Conservation (phyloP, 1,284 basidiomycete genomes). For the Hemileia vastatrix region DNA sequence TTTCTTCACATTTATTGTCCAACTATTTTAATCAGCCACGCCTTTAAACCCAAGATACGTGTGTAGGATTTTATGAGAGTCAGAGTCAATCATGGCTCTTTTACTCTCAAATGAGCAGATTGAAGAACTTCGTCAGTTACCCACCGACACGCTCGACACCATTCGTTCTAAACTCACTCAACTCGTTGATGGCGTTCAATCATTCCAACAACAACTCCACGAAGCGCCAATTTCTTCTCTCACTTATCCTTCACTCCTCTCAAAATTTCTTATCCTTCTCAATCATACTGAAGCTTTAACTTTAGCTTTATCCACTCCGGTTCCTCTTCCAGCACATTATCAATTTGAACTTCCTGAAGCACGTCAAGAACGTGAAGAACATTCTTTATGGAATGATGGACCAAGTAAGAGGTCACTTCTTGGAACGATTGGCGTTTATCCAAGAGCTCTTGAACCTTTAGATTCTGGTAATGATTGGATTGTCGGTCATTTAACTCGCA, state of each 20-base stretch:
- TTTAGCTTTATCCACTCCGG: slow-evolving; percentile 11
- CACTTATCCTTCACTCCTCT: slow-evolving; percentile 17
- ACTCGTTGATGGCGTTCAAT: slow-evolving; percentile 20
- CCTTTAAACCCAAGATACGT: too few species aligned
- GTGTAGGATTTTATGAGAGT: too few species aligned
- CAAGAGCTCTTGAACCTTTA: slow-evolving; percentile 17
- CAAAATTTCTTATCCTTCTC: slow-evolving; percentile 18
- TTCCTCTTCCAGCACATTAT: slow-evolving; percentile 6
- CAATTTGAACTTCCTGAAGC: slow-evolving; percentile 16
- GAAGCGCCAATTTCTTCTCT: too few species aligned
- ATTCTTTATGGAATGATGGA: slow-evolving; percentile 19
- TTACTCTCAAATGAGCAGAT: too few species aligned
- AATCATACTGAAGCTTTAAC: slow-evolving; percentile 23
- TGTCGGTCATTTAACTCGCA: slow-evolving; percentile 18
- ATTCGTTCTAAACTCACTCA: slow-evolving; percentile 22
- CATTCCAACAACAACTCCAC: too few species aligned
- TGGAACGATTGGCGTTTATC: slow-evolving; percentile 12
- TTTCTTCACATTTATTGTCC: too few species aligned
- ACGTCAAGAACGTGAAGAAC: slow-evolving; percentile 19
- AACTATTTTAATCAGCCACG: too few species aligned
- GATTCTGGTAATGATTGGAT: slow-evolving; percentile 24
- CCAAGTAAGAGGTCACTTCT: slow-evolving; percentile 9
- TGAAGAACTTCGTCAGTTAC: slow-evolving; percentile 13
- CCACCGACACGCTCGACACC: slow-evolving; percentile 15
- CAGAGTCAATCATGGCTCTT: too few species aligned